phyloP scores from a whole-genome alignment of 768 basidiomycete genomes.

The Lyophyllum semitale region DNA sequence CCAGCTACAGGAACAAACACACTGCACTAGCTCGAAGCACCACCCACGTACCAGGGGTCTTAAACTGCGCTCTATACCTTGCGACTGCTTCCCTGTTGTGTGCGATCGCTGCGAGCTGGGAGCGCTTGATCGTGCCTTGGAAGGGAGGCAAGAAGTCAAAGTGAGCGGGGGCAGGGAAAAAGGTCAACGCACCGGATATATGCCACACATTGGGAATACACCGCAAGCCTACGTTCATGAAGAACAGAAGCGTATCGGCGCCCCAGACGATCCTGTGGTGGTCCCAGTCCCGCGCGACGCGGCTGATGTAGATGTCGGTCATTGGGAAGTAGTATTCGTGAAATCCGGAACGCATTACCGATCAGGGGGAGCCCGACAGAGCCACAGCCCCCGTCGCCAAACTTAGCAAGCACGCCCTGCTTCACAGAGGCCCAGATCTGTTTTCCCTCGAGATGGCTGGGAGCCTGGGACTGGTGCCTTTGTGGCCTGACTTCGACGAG shows the following conservation, averaged over 20 bases:
- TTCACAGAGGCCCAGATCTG: conserved; percentile 71
- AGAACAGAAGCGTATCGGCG: conserved; percentile 67
- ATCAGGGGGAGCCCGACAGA: conserved; percentile 70
- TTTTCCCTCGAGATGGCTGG: conserved; percentile 51
- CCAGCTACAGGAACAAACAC: conserved; percentile 36
- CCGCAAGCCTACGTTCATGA: conserved; percentile 56
- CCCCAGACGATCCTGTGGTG: conserved; percentile 82
- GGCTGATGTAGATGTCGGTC: conserved; percentile 83
- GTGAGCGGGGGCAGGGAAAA: too few species aligned
- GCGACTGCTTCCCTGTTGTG: conserved; percentile 76
- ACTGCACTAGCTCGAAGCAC: background rate
- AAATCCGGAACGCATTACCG: conserved; percentile 53
- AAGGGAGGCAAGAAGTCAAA: background rate
- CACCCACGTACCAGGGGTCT: conserved; percentile 47
- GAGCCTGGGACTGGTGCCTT: too few species aligned
- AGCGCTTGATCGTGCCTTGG: conserved; percentile 84
- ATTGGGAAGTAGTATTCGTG: conserved; percentile 88
- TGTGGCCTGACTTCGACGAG: conserved; percentile 74
- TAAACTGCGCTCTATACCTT: conserved; percentile 56
- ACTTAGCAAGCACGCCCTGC: conserved; percentile 68
- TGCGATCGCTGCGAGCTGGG: conserved; percentile 73
- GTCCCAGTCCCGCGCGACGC: conserved; percentile 81
- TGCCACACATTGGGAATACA: conserved; percentile 80
- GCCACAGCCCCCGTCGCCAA: conserved; percentile 89
- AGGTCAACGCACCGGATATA: conserved; percentile 75